phyloP scores from a whole-genome alignment of 2,329 filamentous ascomycete genomes.

The Venturia aucupariae region DNA sequence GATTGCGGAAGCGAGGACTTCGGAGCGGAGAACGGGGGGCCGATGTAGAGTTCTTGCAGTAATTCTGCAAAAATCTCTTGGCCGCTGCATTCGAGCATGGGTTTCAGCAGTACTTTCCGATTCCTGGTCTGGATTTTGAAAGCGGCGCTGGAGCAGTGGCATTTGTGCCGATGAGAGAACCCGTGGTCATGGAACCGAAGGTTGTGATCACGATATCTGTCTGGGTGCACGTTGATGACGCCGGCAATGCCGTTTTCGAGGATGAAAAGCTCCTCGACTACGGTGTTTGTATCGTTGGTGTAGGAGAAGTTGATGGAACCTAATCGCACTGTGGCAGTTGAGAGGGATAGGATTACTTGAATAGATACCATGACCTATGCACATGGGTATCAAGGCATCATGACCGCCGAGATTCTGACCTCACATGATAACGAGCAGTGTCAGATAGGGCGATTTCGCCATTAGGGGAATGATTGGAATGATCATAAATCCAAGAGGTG shows the following conservation, averaged over 20 bases:
- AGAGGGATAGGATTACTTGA: neutral
- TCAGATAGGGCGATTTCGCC: neutral
- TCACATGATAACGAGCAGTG: neutral
- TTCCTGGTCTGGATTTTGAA: too few species aligned
- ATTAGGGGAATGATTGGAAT: neutral
- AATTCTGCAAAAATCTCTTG: too few species aligned
- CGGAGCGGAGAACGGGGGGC: too few species aligned
- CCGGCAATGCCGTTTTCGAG: too few species aligned
- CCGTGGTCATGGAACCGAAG: too few species aligned
- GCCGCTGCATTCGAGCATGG: too few species aligned
- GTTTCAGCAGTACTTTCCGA: too few species aligned
- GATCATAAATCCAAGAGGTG: neutral
- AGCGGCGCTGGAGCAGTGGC: conserved; percentile 5
- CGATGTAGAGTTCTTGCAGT: too few species aligned
- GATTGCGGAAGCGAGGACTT: too few species aligned
- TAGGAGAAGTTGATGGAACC: neutral
- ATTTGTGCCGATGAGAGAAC: conserved; percentile 14
- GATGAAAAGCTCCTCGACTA: conserved; percentile 16
- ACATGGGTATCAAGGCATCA: neutral
- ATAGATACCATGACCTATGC: neutral
- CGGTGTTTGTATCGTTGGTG: conserved; percentile 14
- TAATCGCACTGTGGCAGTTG: neutral
- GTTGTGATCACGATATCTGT: too few species aligned
- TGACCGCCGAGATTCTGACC: neutral
- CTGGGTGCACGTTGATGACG: too few species aligned